Base-by-base conservation (phyloP, 441 rosid genomes). In the Pelargonium citronellum region DNA sequence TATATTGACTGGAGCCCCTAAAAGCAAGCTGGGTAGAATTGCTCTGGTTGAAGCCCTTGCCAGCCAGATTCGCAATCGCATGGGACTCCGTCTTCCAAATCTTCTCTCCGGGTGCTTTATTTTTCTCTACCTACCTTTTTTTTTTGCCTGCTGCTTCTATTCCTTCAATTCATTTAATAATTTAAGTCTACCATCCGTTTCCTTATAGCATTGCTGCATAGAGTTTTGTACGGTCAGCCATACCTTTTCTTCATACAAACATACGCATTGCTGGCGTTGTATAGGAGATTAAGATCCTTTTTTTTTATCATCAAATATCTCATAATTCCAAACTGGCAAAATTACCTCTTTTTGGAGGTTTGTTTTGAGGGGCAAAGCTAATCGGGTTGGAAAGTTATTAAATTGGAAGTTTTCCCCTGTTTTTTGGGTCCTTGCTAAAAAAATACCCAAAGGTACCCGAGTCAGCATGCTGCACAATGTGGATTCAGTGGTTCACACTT, bases 21-120 rank as follows among this genome's bases (percentile, higher is more conserved):
- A 78, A 73, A 85, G 80, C 88, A 91, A 87, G 83, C 96, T 93
- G 57, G 98, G 97, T 62, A 87, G 98, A 85, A 73, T 89, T 78
- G 93, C 98, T 64, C 71, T 93, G 80, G 91, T 93, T 75, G 97
- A 91, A 66, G 81, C 89, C 46, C 87, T 93, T 76, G 96, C 97
- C 67, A 77, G 85, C 75, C 98, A 91, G 81, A 91, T 93, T 68
- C 96, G 93, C 71, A 88, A 79, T 70, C 87, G 98, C 43, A 89
- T 91, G 92, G 91, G 87, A 78, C 82, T 91, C 64, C 85, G 98
- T 82, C 88, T 93, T 81, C 96, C 98, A 10, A 93, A 79, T 82
- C 86, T 93, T 43, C 92, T 93, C 30, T 88, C 96, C 58, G 97
- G 97, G 98, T 93, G 89, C 57, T 73, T 30, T 77, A 24, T 47